These are phyloP conservation scores for Phoma herbarum DNA, from an alignment of 2,329 filamentous ascomycete genomes.

Conservation along the genomic window DNA sequence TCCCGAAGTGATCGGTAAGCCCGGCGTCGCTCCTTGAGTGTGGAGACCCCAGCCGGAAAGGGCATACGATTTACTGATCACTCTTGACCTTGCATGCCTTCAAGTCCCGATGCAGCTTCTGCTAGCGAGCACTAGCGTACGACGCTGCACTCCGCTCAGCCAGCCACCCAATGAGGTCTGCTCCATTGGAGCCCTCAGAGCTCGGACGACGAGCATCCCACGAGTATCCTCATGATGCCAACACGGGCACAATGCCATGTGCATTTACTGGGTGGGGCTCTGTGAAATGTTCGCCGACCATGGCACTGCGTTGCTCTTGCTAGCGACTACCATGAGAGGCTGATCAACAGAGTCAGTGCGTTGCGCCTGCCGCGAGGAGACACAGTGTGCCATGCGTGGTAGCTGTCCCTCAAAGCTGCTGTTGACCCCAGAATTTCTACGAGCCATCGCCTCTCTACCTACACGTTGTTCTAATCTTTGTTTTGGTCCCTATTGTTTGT, in stretches of 20 bases:
- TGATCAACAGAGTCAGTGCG: slow-evolving; percentile 1
- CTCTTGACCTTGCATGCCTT: slow-evolving; percentile 14
- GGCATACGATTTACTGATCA: slow-evolving; percentile 6
- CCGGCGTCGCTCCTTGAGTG: slow-evolving; percentile 4
- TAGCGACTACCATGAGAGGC: slow-evolving; percentile 21
- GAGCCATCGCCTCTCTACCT: background rate
- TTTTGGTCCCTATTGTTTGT: background rate
- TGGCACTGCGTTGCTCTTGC: slow-evolving; percentile 28
- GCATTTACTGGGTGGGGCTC: slow-evolving; percentile 14
- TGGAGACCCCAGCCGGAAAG: slow-evolving; percentile 14
- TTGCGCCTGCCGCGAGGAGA: slow-evolving; percentile 1
- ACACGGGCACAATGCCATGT: slow-evolving; percentile 16
- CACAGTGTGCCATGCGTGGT: background rate
- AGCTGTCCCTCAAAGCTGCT: slow-evolving; percentile 15
- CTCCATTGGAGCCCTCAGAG: slow-evolving; percentile 18
- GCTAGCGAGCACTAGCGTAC: slow-evolving; percentile 24
- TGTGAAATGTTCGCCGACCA: slow-evolving; percentile 25
- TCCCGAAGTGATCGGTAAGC: slow-evolving; percentile 8
- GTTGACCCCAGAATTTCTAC: background rate
- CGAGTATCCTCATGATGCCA: slow-evolving; percentile 13
- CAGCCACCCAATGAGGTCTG: slow-evolving; percentile 27
- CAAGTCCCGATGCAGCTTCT: slow-evolving; percentile 14
- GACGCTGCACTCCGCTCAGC: slow-evolving; percentile 23
- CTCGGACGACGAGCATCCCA: slow-evolving; percentile 16
- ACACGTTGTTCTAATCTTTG: background rate